Evolutionary conservation across 352 stramenopile species (phyloP).

Genomic region (Elongisporangium prolatum): DNA sequence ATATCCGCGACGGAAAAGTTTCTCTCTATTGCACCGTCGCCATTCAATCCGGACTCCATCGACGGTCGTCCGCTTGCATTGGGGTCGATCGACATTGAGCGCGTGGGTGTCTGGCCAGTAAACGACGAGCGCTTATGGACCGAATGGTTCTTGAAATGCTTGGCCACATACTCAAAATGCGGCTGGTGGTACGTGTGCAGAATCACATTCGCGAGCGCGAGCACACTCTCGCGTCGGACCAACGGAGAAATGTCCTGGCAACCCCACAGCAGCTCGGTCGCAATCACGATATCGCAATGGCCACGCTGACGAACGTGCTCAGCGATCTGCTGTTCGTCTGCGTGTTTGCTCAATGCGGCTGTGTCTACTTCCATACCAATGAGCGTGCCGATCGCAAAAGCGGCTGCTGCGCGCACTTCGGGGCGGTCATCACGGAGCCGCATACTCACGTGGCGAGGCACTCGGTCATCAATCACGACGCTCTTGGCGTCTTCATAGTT

Average conservation of each 20-base stretch:
- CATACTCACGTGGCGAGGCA: slow-evolving; percentile 79
- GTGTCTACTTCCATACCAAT: slow-evolving; percentile 80
- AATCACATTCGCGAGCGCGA: slow-evolving; percentile 82
- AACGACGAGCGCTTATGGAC: slow-evolving; percentile 7
- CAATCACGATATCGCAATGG: slow-evolving; percentile 65
- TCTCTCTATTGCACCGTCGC: slow-evolving; percentile 8
- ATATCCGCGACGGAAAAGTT: slow-evolving; percentile 18
- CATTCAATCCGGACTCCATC: background rate
- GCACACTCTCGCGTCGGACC: slow-evolving; percentile 75
- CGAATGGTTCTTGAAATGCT: slow-evolving; percentile 68
- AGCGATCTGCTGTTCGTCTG: slow-evolving; percentile 44
- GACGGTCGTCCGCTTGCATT: slow-evolving; percentile 4
- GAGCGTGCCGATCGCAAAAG: slow-evolving; percentile 91
- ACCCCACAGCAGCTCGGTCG: slow-evolving; percentile 57
- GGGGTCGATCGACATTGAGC: background rate
- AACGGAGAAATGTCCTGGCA: slow-evolving; percentile 81
- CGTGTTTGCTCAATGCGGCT: slow-evolving; percentile 36
- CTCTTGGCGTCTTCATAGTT: slow-evolving; percentile 88
- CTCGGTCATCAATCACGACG: slow-evolving; percentile 76
- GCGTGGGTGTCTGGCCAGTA: background rate
- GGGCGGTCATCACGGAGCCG: slow-evolving; percentile 83
- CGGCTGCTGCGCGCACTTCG: slow-evolving; percentile 90
- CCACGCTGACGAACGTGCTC: slow-evolving; percentile 56
- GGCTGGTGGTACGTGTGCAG: slow-evolving; percentile 85
- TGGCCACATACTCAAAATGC: slow-evolving; percentile 80